A percentile compares a stretch with the other conserved stretches of the same genome.
Conservation (phyloP, 139 green algal genomes). For the Yamagishiella unicocca region DNA sequence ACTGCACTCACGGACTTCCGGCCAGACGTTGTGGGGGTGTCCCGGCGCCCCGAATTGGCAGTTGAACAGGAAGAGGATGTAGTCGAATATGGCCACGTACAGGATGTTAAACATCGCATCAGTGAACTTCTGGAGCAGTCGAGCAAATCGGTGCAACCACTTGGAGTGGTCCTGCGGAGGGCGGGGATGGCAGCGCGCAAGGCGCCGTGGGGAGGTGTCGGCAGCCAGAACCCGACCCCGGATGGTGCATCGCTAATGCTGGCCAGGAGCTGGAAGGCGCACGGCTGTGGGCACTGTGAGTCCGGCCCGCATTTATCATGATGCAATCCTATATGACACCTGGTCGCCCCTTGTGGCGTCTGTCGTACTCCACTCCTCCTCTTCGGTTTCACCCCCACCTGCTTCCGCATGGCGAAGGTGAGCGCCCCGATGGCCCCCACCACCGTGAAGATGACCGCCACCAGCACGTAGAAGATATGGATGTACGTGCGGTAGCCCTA, state of each 20-base stretch:
- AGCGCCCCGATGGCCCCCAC: not conserved
- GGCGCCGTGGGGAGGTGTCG: too few species aligned
- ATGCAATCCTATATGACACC: too few species aligned
- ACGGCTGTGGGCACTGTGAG: too few species aligned
- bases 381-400: not conserved
- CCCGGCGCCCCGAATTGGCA: not conserved
- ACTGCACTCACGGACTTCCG: not conserved
- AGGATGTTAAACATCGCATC: slow-evolving; percentile 31
- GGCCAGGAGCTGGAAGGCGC: too few species aligned
- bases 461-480: not conserved
- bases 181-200: not conserved
- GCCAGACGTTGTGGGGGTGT: not conserved
- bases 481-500: slow-evolving; percentile 2
- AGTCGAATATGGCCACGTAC: slow-evolving; percentile 35
- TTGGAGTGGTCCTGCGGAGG: slow-evolving; percentile 6
- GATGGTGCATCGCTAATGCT: too few species aligned
- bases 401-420: not conserved
- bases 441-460: not conserved
- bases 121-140: slow-evolving; percentile 15
- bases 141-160: not conserved
- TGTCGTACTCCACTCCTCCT: too few species aligned
- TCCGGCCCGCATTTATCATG: too few species aligned
- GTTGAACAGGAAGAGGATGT: slow-evolving; percentile 2
- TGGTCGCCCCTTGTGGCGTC: too few species aligned
- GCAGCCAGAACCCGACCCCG: too few species aligned